Evolutionary conservation across 148 eudicot genomes (phyloP).

Genomic region (Heliosperma pusillum): DNA sequence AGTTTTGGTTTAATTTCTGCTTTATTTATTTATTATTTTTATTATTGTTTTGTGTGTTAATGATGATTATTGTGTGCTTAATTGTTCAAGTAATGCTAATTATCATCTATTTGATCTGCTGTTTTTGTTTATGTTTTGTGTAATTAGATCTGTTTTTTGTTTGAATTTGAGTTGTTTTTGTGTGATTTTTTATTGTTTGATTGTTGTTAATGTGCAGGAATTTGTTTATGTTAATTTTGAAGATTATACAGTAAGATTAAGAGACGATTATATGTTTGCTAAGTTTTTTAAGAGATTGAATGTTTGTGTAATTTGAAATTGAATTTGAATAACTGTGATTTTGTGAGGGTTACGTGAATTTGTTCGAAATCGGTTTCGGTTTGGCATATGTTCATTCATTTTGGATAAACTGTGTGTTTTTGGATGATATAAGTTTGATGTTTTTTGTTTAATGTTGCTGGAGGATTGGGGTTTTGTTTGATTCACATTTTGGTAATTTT

Average conservation of each 20-base stretch:
- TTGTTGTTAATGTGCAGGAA: slow-evolving; percentile 11
- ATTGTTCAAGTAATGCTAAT: slow-evolving; percentile 29
- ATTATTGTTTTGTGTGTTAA: neutral
- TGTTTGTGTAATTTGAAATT: neutral
- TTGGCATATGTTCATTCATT: neutral
- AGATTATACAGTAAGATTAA: slow-evolving; percentile 14
- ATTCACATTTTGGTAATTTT: no score
- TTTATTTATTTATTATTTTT: neutral
- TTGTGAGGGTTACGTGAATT: neutral
- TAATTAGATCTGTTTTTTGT: slow-evolving; percentile 43
- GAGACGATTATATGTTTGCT: neutral
- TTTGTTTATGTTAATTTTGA: slow-evolving; percentile 1
- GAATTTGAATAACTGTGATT: neutral
- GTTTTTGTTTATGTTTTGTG: neutral
- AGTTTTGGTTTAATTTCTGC: no score
- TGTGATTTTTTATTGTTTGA: slow-evolving; percentile 19
- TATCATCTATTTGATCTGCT: slow-evolving; percentile 21
- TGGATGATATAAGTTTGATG: slow-evolving; percentile 1
- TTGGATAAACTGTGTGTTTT: neutral
- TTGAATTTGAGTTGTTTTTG: slow-evolving; percentile 21
- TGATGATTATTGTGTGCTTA: slow-evolving; percentile 30
- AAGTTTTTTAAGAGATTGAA: slow-evolving; percentile 20
- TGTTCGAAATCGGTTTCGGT: slow-evolving; percentile 1
- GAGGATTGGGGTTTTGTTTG: neutral
- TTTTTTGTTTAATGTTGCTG: neutral